These are phyloP conservation scores for Mycena chlorophos DNA, from an alignment of 768 basidiomycete genomes.

Conservation along the genomic window DNA sequence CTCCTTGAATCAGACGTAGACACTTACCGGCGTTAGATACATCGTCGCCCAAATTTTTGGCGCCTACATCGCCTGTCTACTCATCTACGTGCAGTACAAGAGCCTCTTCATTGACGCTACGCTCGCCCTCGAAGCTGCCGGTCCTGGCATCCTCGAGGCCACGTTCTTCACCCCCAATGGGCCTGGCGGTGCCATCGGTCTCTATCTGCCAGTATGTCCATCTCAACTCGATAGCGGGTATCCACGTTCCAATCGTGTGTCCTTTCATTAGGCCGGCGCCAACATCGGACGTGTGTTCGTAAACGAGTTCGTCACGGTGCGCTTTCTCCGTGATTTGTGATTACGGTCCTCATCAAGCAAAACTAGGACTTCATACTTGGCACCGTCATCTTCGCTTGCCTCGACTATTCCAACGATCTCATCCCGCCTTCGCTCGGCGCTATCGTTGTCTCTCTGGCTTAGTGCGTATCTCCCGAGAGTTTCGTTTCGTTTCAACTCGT, in stretches of 20 bases:
- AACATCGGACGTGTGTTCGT: slow-evolving; percentile 32
- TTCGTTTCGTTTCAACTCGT: slow-evolving; percentile 8
- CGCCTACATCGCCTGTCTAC: slow-evolving; percentile 45
- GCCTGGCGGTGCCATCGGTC: slow-evolving; percentile 29
- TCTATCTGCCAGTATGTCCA: slow-evolving; percentile 6
- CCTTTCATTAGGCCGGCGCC: slow-evolving; percentile 17
- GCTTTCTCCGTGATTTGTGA: slow-evolving; percentile 8
- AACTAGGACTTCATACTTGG: slow-evolving; percentile 32
- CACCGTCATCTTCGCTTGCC: slow-evolving; percentile 32
- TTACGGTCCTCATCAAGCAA: not conserved
- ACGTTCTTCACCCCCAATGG: not conserved
- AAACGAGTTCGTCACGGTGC: slow-evolving; percentile 37
- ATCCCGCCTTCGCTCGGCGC: slow-evolving; percentile 42
- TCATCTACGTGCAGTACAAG: slow-evolving; percentile 47
- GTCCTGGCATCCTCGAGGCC: not conserved
- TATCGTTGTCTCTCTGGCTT: slow-evolving; percentile 43
- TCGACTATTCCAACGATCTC: slow-evolving; percentile 44
- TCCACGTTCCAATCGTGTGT: slow-evolving; percentile 19
- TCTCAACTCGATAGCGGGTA: not conserved
- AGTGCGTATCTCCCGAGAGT: slow-evolving; percentile 38
- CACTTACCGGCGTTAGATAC: slow-evolving; percentile 37
- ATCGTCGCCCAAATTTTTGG: slow-evolving; percentile 49
- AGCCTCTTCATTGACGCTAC: slow-evolving; percentile 35
- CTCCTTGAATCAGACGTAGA: slow-evolving; percentile 1
- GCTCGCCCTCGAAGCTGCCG: not conserved